Conservation (phyloP, 2,329 filamentous ascomycete species). For the Chaetomium sp. region DNA sequence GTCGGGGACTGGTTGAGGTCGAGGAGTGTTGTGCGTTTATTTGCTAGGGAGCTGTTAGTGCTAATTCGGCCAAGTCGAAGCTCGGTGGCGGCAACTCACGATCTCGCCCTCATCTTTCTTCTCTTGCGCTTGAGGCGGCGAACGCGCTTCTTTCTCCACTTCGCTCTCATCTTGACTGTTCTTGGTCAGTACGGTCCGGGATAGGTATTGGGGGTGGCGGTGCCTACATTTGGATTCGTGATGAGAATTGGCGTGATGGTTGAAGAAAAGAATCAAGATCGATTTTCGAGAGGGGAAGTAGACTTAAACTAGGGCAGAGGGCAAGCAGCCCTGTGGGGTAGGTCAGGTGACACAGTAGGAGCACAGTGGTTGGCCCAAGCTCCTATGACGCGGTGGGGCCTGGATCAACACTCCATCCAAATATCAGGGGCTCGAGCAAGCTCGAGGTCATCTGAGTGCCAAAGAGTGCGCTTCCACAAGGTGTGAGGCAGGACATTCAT, state of each 20-base stretch:
- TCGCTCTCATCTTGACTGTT: constrained; percentile 71
- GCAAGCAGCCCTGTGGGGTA: constrained; percentile 26
- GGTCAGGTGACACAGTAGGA: constrained; percentile 20
- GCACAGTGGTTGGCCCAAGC: constrained; percentile 13
- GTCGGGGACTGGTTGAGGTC: constrained; percentile 41
- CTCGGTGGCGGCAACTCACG: constrained; percentile 55
- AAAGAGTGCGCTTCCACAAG: no score
- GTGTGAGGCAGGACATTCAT: no score
- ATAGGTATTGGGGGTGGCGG: constrained; percentile 2
- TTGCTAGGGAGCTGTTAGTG: constrained; percentile 46
- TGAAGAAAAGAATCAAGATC: constrained; percentile 18
- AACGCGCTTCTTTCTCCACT: constrained; percentile 99
- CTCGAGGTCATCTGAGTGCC: no score
- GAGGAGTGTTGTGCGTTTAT: constrained; percentile 58
- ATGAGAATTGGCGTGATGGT: constrained; percentile 25
- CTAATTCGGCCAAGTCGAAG: constrained; percentile 7
- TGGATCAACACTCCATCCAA: no score
- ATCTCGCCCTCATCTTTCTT: constrained; percentile 98
- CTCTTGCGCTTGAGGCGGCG: constrained; percentile 99
- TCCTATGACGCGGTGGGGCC: not conserved
- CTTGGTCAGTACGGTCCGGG: constrained; percentile 6
- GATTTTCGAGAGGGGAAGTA: constrained; percentile 22
- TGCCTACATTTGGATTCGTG: constrained; percentile 22
- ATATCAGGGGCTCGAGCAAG: no score
- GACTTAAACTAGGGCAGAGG: constrained; percentile 24